Evolutionary conservation across 768 basidiomycete genomes (phyloP).

Genomic region (Tricholoma sp.): DNA sequence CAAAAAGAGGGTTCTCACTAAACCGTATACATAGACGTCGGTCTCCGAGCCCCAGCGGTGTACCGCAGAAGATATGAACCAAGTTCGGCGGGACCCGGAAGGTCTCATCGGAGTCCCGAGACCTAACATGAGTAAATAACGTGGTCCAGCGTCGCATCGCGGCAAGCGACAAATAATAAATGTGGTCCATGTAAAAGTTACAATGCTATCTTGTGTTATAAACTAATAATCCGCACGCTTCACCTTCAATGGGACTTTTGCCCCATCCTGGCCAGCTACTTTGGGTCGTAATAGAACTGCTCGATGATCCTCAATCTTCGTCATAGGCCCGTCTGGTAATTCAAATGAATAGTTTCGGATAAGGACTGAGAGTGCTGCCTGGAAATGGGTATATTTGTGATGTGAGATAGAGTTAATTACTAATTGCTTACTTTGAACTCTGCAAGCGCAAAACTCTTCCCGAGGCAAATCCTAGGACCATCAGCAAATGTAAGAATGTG

Average conservation of each 20-base stretch:
- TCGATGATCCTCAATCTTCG: conserved; percentile 30
- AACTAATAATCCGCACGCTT: conserved; percentile 19
- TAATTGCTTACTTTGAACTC: background rate
- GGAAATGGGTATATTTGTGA: background rate
- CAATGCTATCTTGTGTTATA: background rate
- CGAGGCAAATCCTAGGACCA: conserved; percentile 40
- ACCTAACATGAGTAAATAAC: background rate
- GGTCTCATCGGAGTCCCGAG: background rate
- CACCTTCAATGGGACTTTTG: conserved; percentile 30
- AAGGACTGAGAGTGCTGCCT: conserved; percentile 29
- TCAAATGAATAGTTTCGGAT: conserved; percentile 39
- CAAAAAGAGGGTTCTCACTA: background rate
- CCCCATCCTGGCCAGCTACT: conserved; percentile 27
- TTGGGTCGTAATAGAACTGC: conserved; percentile 35
- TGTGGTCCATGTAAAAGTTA: too few relatives aligned
- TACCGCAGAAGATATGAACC: conserved; percentile 21
- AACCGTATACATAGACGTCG: conserved; percentile 8
- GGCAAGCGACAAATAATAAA: too few relatives aligned
- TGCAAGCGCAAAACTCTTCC: conserved; percentile 35
- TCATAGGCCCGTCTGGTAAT: conserved; percentile 33
- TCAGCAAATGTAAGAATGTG: conserved; percentile 42
- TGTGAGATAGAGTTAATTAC: background rate
- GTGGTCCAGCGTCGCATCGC: background rate
- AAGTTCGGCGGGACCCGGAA: conserved; percentile 7
- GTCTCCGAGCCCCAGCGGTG: conserved; percentile 27